Percentiles rank a stretch among this genome's conserved stretches.
Evolutionary conservation across 371 early-diverging fungal genomes (phyloP).

Genomic region (Coemansia sp.): DNA sequence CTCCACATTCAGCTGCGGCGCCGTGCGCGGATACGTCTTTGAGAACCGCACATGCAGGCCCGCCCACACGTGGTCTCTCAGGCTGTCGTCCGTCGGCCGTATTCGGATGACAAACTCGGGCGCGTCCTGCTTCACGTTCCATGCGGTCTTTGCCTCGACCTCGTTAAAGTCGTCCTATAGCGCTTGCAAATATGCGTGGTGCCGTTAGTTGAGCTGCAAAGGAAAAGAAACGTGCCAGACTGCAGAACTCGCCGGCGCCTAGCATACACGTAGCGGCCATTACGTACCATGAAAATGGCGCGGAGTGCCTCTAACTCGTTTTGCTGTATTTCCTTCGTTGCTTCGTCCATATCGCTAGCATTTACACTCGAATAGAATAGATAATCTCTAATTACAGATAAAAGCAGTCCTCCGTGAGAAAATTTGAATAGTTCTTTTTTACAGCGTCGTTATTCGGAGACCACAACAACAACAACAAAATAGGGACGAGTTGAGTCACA

Average conservation of each 20-base stretch:
- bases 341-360: constrained; percentile 36
- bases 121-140: constrained; percentile 67
- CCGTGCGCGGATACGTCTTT: constrained; percentile 68
- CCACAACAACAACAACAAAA: background rate
- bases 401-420: background rate
- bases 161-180: constrained; percentile 71
- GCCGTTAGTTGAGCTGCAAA: constrained; percentile 50
- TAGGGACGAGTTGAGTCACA: constrained; percentile 1
- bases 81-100: constrained; percentile 57
- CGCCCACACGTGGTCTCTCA: constrained; percentile 32
- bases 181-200: too few species aligned
- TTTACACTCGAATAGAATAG: constrained; percentile 8
- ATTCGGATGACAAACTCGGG: constrained; percentile 70
- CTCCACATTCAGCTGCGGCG: constrained; percentile 64
- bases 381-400: background rate
- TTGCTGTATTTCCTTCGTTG: constrained; percentile 64
- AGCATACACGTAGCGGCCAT: too few species aligned
- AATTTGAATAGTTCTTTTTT: background rate
- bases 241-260: background rate
- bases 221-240: background rate
- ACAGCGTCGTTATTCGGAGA: background rate
- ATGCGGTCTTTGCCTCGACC: constrained; percentile 64
- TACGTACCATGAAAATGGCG: constrained; percentile 52
- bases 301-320: constrained; percentile 75
- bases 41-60: constrained; percentile 35